A percentile compares a stretch with the other conserved stretches of the same genome.
phyloP scores from a whole-genome alignment of 257 asterid genomes.

The Solanum peruvianum region DNA sequence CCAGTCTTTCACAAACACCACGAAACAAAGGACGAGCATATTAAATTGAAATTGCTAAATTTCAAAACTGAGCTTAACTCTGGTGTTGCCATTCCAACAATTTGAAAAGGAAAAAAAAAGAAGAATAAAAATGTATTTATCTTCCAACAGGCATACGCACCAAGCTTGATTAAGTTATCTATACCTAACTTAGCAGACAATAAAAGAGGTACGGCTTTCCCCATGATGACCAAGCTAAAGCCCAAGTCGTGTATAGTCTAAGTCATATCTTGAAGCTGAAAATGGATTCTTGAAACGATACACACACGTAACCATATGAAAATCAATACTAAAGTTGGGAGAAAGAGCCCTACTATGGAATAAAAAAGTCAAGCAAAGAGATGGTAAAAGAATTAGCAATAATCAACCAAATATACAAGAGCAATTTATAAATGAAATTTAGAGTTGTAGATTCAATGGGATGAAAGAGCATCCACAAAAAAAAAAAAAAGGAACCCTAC shows the following conservation, averaged over 20 bases:
- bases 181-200: background rate
- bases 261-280: background rate
- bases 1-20: background rate
- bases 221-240: background rate
- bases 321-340: background rate
- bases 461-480: background rate
- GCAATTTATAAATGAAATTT: background rate
- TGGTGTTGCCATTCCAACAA: background rate
- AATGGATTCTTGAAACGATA: background rate
- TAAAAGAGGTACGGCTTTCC: background rate
- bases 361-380: background rate
- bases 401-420: background rate
- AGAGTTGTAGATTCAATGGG: background rate
- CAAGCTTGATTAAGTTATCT: background rate
- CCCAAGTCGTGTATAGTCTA: background rate
- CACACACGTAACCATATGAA: background rate
- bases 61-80: background rate
- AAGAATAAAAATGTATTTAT: background rate
- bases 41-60: background rate
- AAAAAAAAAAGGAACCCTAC: background rate
- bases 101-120: background rate
- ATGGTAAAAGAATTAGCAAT: background rate
- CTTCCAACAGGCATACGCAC: background rate
- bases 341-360: background rate
- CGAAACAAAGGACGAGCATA: background rate